Conservation (phyloP, 805 yeast genomes). For the Lipomyces sp. region DNA sequence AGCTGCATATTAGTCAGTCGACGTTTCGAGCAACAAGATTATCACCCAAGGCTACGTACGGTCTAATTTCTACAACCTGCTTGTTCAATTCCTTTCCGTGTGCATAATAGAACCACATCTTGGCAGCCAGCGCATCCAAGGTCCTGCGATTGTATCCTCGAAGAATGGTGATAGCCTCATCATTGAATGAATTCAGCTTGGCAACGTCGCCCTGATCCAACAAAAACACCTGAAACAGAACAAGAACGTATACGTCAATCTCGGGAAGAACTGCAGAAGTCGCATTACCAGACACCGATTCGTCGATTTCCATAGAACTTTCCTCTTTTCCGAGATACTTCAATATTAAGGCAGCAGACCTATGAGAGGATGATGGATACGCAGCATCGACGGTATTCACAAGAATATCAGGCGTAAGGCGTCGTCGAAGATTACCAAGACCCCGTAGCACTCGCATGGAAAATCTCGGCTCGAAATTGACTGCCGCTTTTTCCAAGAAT, state of each 20-base stretch:
- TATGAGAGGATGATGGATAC: conserved; percentile 53
- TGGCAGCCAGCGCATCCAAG: conserved; percentile 83
- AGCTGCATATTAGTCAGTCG: conserved; percentile 37
- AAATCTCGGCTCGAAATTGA: conserved; percentile 82
- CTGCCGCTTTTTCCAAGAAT: conserved; percentile 64
- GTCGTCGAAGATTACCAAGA: conserved; percentile 72
- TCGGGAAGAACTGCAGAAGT: conserved; percentile 63
- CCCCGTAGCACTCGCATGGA: conserved; percentile 85
- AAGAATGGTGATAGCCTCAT: conserved; percentile 56
- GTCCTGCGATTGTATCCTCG: conserved; percentile 76
- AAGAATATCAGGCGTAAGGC: conserved; percentile 60
- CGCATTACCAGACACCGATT: conserved; percentile 7
- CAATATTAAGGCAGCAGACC: conserved; percentile 22
- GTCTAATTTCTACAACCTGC: conserved; percentile 63
- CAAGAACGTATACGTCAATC: conserved; percentile 75
- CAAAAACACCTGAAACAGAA: conserved; percentile 75
- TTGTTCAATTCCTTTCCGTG: conserved; percentile 70
- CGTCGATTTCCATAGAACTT: conserved; percentile 14
- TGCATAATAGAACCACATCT: conserved; percentile 88
- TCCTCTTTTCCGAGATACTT: conserved; percentile 22
- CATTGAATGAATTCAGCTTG: conserved; percentile 60
- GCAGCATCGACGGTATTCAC: conserved; percentile 56
- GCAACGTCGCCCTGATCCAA: conserved; percentile 63
- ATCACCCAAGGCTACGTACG: conserved; percentile 41
- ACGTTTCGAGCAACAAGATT: background rate